These are phyloP conservation scores for Colletotrichum lini DNA, from an alignment of 2,329 filamentous ascomycete species.

Conservation along the genomic window DNA sequence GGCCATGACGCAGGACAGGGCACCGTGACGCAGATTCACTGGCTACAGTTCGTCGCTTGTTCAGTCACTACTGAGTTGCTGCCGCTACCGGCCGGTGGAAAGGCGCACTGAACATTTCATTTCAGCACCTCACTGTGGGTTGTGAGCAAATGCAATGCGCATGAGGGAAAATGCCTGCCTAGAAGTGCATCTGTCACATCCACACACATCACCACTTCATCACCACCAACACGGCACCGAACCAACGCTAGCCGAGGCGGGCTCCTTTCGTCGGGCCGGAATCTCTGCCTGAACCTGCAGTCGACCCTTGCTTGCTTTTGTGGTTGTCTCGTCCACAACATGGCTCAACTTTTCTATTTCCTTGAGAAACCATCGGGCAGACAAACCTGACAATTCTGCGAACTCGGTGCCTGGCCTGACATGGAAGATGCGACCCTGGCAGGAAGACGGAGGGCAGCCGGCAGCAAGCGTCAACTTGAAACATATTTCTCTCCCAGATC, in stretches of 20 bases:
- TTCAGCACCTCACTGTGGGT: neutral
- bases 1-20: slow-evolving; percentile 41
- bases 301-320: neutral
- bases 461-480: slow-evolving; percentile 30
- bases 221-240: slow-evolving; percentile 30
- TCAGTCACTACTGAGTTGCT: neutral
- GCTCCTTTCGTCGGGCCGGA: neutral
- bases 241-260: slow-evolving; percentile 13
- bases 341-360: neutral
- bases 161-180: slow-evolving; percentile 2
- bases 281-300: slow-evolving; percentile 4
- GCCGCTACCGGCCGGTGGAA: slow-evolving; percentile 25
- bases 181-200: slow-evolving; percentile 1
- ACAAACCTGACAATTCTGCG: neutral
- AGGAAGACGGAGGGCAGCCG: neutral
- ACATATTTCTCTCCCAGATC: slow-evolving; percentile 34
- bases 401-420: slow-evolving; percentile 2
- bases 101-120: slow-evolving; percentile 12
- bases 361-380: too few species aligned
- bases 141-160: neutral
- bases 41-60: slow-evolving; percentile 4
- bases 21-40: slow-evolving; percentile 41
- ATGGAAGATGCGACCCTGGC: neutral
- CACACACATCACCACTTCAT: slow-evolving; percentile 38
- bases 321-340: neutral